These are phyloP conservation scores for Kwoniella dendrophila DNA, from an alignment of 768 basidiomycete genomes.

Conservation along the genomic window DNA sequence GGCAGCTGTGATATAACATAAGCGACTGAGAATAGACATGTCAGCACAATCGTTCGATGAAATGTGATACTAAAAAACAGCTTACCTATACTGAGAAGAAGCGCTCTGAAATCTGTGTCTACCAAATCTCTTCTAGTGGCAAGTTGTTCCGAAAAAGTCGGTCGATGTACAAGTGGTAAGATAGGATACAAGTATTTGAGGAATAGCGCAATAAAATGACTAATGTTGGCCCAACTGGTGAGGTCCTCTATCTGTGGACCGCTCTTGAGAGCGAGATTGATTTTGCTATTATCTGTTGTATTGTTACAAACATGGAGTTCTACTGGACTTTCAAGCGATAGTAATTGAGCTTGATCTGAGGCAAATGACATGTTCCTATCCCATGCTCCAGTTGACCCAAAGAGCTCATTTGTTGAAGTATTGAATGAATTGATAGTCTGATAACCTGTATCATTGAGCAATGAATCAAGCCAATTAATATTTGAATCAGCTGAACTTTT, in stretches of 20 bases:
- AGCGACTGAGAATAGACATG: slow-evolving; percentile 30
- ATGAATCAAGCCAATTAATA: slow-evolving; percentile 14
- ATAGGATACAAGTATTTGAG: slow-evolving; percentile 47
- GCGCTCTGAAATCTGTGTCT: slow-evolving; percentile 47
- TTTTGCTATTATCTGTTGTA: slow-evolving; percentile 3
- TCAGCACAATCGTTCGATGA: neutral
- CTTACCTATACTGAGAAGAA: slow-evolving; percentile 49
- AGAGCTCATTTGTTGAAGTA: no score
- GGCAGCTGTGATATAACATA: slow-evolving; percentile 52
- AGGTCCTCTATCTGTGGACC: slow-evolving; percentile 45
- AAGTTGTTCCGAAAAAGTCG: slow-evolving; percentile 46
- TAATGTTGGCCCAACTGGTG: slow-evolving; percentile 45
- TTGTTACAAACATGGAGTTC: slow-evolving; percentile 14
- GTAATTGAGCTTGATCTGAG: slow-evolving; percentile 45
- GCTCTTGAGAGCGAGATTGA: neutral
- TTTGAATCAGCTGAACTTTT: slow-evolving; percentile 6
- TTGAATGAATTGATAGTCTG: neutral
- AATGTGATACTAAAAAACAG: slow-evolving; percentile 1
- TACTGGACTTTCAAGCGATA: slow-evolving; percentile 40
- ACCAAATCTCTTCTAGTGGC: slow-evolving; percentile 44
- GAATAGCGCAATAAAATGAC: slow-evolving; percentile 46
- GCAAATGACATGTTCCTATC: slow-evolving; percentile 13
- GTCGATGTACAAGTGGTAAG: slow-evolving; percentile 45
- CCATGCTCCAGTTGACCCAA: neutral
- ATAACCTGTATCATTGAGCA: slow-evolving; percentile 7